Base-by-base conservation (phyloP, 352 stramenopile genomes). In the Globisporangium radiosum region DNA sequence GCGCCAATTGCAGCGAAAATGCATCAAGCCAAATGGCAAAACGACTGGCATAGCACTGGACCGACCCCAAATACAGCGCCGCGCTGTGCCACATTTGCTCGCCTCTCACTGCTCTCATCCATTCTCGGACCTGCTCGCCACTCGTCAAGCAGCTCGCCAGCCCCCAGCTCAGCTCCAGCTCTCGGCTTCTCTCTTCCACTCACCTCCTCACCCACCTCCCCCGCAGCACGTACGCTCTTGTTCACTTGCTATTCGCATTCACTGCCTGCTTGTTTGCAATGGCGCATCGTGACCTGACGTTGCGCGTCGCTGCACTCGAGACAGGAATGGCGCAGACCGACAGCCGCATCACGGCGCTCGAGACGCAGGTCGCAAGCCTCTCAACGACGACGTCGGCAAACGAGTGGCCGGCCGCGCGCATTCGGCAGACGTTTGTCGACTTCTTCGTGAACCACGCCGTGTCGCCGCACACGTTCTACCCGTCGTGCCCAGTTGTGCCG, bases 371-470 rank as follows among this genome's bases (percentile, higher is more conserved):
- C 42, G 52, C 37, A 1, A 33, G n/a, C 5, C 68, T 76, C 54
- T 59, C 60, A 2, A 60, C 63, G 8, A 63, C 71, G 8, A 69
- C 19, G 19, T 25, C 19, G 19, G 19, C 19, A 25, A 25, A 58
- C 50, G 59, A 91, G 65, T 99, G 96, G 97, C 96, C 97, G 37
- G 97, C 97, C 64, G 69, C 88, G 68, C 93, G 96, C 68, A 97
- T 99, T 49, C 93, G 97, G 57, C 72, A 96, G 66, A 98, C 96
- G 47, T 99, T 99, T 70, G 86, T 99, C 59, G 82, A 98, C 54
- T 99, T 97, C 71, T 99, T 99, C 67, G 65, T 95, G 57, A 85
- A 96, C 45, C 81, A 98, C 59, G 68, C 62, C 48, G 59, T 64
- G 54, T 64, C 72, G 25, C 79, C 72, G 47, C 97, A 99, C 77